Evolutionary conservation across 768 basidiomycete genomes (phyloP).

Genomic region (Russula earlei): DNA sequence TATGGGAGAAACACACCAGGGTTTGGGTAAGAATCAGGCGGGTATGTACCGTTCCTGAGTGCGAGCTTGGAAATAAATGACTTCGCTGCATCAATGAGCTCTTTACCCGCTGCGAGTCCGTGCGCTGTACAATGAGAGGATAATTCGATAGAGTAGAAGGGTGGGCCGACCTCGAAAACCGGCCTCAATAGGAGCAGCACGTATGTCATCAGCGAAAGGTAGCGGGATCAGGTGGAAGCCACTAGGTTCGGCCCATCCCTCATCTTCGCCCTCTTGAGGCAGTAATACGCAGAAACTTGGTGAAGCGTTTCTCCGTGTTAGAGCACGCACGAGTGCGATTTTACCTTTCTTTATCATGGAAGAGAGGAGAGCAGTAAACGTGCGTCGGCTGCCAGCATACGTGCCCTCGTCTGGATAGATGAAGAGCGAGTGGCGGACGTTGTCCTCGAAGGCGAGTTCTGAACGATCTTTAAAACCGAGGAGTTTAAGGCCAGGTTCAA

Average conservation of each 20-base stretch:
- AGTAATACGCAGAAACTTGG: slow-evolving; percentile 79
- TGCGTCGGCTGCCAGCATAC: slow-evolving; percentile 86
- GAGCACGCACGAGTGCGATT: slow-evolving; percentile 66
- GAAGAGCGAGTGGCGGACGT: slow-evolving; percentile 85
- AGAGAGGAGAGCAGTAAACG: slow-evolving; percentile 80
- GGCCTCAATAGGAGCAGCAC: slow-evolving; percentile 61
- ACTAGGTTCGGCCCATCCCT: slow-evolving; percentile 72
- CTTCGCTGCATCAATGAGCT: slow-evolving; percentile 55
- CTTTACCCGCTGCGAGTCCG: slow-evolving; percentile 47
- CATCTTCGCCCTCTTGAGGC: slow-evolving; percentile 67
- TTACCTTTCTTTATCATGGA: slow-evolving; percentile 74
- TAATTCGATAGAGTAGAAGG: background rate
- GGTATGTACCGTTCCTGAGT: slow-evolving; percentile 70
- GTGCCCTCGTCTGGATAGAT: slow-evolving; percentile 87
- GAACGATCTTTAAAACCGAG: slow-evolving; percentile 80
- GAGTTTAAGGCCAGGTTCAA: slow-evolving; percentile 79
- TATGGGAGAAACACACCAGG: slow-evolving; percentile 47
- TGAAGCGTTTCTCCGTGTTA: slow-evolving; percentile 60
- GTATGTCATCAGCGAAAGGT: slow-evolving; percentile 94
- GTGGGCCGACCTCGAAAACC: slow-evolving; percentile 46
- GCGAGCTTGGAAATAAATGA: slow-evolving; percentile 72
- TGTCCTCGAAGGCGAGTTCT: slow-evolving; percentile 76
- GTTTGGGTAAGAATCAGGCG: slow-evolving; percentile 85
- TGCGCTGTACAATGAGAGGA: slow-evolving; percentile 2
- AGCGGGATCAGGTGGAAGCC: slow-evolving; percentile 89